Percentiles rank a stretch among this genome's conserved stretches.
These are phyloP conservation scores for Limonium bicolor DNA, from an alignment of 148 eudicot species.

Conservation along the genomic window DNA sequence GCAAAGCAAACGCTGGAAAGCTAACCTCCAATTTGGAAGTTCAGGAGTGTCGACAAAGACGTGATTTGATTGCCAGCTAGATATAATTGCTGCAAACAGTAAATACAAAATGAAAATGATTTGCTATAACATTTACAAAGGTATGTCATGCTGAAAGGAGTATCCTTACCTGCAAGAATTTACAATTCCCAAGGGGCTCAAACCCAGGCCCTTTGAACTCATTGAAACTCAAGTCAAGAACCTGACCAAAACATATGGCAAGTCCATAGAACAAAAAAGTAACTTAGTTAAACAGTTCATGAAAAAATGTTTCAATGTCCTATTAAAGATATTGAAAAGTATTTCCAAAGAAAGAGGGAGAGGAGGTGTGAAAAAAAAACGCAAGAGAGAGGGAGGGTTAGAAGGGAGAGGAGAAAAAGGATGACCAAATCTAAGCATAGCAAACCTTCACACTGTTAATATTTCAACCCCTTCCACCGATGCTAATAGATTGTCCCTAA, in stretches of 20 bases:
- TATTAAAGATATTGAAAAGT: too few relatives aligned
- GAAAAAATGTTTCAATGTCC: too few relatives aligned
- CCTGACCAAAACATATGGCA: too few relatives aligned
- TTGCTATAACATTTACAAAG: neutral
- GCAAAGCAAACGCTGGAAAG: neutral
- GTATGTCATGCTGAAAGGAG: neutral
- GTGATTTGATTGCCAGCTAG: constrained; percentile 97
- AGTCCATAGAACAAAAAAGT: too few relatives aligned
- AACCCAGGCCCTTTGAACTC: constrained; percentile 96
- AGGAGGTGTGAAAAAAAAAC: neutral
- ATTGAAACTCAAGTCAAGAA: constrained; percentile 96
- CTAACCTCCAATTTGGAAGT: constrained; percentile 96
- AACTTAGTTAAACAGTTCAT: too few relatives aligned
- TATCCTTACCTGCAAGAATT: constrained; percentile 62
- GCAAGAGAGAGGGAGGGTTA: neutral
- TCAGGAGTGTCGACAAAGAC: constrained; percentile 78
- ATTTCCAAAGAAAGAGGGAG: too few relatives aligned
- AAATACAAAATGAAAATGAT: constrained; percentile 1
- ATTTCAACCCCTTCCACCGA: constrained; percentile 82
- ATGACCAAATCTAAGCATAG: neutral
- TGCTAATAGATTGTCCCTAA: constrained; percentile 83
- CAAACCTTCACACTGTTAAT: constrained; percentile 83
- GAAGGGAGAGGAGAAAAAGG: neutral
- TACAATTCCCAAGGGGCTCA: constrained; percentile 89
- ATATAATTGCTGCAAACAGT: constrained; percentile 73